Evolutionary conservation across 768 basidiomycete species (phyloP), one percentile per base, ranked within the genome.

Genomic region (Suillus variegatus): DNA sequence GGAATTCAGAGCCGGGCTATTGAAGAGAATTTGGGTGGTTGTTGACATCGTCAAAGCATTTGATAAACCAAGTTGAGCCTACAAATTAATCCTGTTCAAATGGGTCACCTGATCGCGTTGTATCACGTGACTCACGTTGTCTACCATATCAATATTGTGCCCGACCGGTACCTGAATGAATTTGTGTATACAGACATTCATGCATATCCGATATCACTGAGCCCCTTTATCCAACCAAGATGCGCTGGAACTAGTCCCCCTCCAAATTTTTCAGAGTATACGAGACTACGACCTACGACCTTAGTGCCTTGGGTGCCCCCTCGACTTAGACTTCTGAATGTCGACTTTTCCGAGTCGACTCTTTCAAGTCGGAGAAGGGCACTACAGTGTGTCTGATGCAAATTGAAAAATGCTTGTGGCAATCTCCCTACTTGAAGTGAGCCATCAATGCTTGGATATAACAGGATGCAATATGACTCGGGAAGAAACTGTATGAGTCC

Each of bases 1-100:
- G 25, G 92, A 90, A 73, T 93, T 87, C 36, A 95, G 77, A 2
- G 93, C 93, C 0, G 93, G 91, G 5, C 92, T 92, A 76, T 94
- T 92, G 78, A 91, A 92, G 13, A 94, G 77, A 57, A 94, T 94
- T 69, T 92, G 84, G 0, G 90, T 92, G 2, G 89, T 91, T 10
- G 86, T 86, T 22, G 88, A 86, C 88, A 90, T 89, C 43, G 35
- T 65, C 56, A 13, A 44, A 43, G 47, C 65, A 56, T 60, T 28
- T 20, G 18, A 18, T 60, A 43, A 60, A 58, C 40, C 6, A 35
- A 55, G 16, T 7, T 32, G 32, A 32, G 32, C 32, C 25, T 20
- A 22, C 28, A 28, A 28, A 28, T 28, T 41, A 14, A 61, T 44
- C 20, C 49, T 38, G 43, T 38, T 57, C 58, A 40, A 65, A 64